A percentile compares a stretch with the other conserved stretches of the same genome.
Conservation (phyloP, 371 early-diverging fungal species). For the Mucor racemosus region DNA sequence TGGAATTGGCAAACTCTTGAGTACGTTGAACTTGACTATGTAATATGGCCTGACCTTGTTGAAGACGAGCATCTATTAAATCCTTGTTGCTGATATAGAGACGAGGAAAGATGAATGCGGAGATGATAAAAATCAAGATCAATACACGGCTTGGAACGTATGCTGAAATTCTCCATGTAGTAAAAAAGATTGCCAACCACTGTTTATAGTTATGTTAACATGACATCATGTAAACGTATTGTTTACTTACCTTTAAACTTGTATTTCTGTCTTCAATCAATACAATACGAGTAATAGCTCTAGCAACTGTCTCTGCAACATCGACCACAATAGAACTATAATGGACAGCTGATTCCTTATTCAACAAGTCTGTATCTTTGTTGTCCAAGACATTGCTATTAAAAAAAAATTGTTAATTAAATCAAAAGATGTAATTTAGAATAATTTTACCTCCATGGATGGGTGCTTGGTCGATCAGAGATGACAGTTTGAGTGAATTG, state of each 20-base stretch:
- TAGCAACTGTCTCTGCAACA: constrained; percentile 29
- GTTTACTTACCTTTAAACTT: constrained; percentile 31
- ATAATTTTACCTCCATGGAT: constrained; percentile 15
- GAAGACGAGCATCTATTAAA: constrained; percentile 38
- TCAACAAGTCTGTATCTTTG: background rate
- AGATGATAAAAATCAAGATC: constrained; percentile 21
- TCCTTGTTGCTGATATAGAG: constrained; percentile 41
- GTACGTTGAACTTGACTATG: constrained; percentile 5
- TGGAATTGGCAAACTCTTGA: constrained; percentile 3
- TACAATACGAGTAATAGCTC: constrained; percentile 34
- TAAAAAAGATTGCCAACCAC: constrained; percentile 37
- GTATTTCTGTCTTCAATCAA: constrained; percentile 36
- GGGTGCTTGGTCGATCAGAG: background rate
- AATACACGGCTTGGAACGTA: constrained; percentile 31
- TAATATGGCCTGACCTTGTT: constrained; percentile 33
- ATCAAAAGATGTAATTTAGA: background rate
- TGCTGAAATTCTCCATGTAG: constrained; percentile 35
- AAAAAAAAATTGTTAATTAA: background rate
- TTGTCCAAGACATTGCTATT: constrained; percentile 3
- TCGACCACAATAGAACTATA: constrained; percentile 31
- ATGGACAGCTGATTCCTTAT: constrained; percentile 28
- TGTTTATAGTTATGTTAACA: background rate
- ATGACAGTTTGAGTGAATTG: constrained; percentile 9
- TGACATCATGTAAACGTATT: background rate
- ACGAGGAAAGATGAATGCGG: constrained; percentile 35